Conservation (phyloP, 2,329 filamentous ascomycete species). For the Zelopaecilomyces penicillatus region DNA sequence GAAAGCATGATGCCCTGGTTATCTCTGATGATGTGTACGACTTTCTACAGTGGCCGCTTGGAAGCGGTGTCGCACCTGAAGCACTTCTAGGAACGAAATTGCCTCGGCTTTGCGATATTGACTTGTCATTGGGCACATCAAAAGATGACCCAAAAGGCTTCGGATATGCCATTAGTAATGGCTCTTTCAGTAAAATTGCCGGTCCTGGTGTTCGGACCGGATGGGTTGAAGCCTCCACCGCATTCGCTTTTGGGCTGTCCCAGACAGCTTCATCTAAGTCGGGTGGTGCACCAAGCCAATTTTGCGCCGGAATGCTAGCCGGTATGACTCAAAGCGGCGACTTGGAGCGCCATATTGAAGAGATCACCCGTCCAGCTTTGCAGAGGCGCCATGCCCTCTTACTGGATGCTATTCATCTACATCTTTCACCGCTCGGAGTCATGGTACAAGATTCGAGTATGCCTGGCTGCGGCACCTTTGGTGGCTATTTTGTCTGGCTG, state of each 20-base stretch:
- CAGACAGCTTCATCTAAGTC: slow-evolving; percentile 46
- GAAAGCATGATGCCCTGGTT: slow-evolving; percentile 72
- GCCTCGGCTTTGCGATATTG: slow-evolving; percentile 72
- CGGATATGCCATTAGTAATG: slow-evolving; percentile 78
- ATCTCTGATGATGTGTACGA: slow-evolving; percentile 93
- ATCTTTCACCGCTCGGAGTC: slow-evolving; percentile 57
- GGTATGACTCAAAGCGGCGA: slow-evolving; percentile 37
- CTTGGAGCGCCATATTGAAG: slow-evolving; percentile 36
- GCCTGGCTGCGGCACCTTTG: slow-evolving; percentile 44
- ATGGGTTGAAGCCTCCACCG: slow-evolving; percentile 69
- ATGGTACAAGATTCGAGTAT: slow-evolving; percentile 30
- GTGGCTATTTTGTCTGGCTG: slow-evolving; percentile 85
- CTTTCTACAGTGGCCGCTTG: slow-evolving; percentile 68
- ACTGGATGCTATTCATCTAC: slow-evolving; percentile 46
- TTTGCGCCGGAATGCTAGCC: slow-evolving; percentile 44
- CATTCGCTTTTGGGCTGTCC: slow-evolving; percentile 41
- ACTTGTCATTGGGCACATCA: slow-evolving; percentile 53
- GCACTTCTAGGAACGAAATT: slow-evolving; percentile 41
- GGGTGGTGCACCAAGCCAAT: slow-evolving; percentile 49
- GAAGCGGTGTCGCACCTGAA: slow-evolving; percentile 23
- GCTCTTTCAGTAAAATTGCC: slow-evolving; percentile 80
- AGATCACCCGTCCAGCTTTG: slow-evolving; percentile 35
- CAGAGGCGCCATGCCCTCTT: slow-evolving; percentile 41
- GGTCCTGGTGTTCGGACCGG: slow-evolving; percentile 76
- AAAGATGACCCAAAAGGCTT: slow-evolving; percentile 43